Conservation (phyloP, 345 rosid genomes). For the Raphanus raphanistrum region DNA sequence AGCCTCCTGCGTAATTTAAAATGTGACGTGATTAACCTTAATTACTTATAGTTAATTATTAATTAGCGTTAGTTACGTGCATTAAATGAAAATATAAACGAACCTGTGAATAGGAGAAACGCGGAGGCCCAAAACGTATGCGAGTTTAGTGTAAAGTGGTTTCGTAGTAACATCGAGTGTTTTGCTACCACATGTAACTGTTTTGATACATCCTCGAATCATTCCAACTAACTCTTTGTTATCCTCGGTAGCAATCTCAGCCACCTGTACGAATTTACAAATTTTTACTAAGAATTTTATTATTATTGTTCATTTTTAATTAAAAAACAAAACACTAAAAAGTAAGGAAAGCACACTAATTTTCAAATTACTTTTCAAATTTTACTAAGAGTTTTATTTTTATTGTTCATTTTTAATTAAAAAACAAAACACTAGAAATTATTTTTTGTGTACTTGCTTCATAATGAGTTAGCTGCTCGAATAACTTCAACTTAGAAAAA, state of each 20-base stretch:
- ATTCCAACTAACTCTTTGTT: slow-evolving; percentile 65
- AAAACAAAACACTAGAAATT: neutral
- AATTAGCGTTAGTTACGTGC: neutral
- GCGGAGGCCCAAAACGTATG: slow-evolving; percentile 86
- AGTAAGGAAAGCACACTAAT: neutral
- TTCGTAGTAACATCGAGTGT: neutral
- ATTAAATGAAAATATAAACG: neutral
- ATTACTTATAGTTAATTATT: neutral
- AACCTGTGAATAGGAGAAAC: slow-evolving; percentile 88
- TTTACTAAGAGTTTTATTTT: neutral
- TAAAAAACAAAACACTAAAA: neutral
- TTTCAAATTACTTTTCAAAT: neutral
- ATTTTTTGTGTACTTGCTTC: neutral
- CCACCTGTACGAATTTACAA: slow-evolving; percentile 55
- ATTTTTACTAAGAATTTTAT: neutral
- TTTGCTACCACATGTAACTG: slow-evolving; percentile 85
- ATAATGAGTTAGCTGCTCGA: neutral
- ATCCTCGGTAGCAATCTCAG: slow-evolving; percentile 54
- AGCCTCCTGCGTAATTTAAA: slow-evolving; percentile 56
- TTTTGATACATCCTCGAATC: slow-evolving; percentile 90
- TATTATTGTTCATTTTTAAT: neutral
- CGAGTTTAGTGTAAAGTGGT: slow-evolving; percentile 65
- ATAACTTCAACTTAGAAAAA: neutral
- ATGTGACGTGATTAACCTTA: neutral
- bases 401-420: neutral